phyloP scores from a whole-genome alignment of 768 basidiomycete species.

The Pleurotus pulmonarius region DNA sequence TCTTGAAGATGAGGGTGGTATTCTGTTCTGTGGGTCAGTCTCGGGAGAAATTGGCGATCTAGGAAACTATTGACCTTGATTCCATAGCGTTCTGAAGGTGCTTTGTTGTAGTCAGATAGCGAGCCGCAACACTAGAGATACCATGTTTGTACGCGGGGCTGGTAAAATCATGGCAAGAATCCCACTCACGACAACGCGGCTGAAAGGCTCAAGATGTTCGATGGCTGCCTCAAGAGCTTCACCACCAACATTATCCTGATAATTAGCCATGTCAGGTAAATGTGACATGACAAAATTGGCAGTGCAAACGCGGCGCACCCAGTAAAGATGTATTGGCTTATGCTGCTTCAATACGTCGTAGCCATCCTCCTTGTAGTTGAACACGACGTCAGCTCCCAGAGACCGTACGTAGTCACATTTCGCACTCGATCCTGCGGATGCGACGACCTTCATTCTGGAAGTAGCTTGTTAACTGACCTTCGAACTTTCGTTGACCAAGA shows the following conservation, averaged over 20 bases:
- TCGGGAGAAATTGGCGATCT: not conserved
- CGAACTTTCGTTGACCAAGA: not conserved
- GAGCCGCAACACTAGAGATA: conserved; percentile 13
- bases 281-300: not conserved
- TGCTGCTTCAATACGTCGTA: conserved; percentile 30
- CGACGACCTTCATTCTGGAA: conserved; percentile 6
- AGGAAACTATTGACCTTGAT: conserved; percentile 10
- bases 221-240: conserved; percentile 38
- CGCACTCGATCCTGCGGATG: conserved; percentile 42
- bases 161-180: not conserved
- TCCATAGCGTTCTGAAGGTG: conserved; percentile 11
- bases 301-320: conserved; percentile 3
- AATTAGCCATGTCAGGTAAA: not conserved
- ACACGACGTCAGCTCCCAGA: conserved; percentile 43
- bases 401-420: conserved; percentile 43
- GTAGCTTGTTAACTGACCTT: not conserved
- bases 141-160: not conserved
- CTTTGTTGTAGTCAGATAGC: conserved; percentile 14
- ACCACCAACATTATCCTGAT: conserved; percentile 35
- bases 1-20: conserved; percentile 23
- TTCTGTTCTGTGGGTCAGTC: conserved; percentile 18
- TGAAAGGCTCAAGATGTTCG: conserved; percentile 24
- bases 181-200: conserved; percentile 26
- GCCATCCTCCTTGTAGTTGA: conserved; percentile 50
- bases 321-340: conserved; percentile 42